Conservation (phyloP, 202 grass and related monocot species). For the Tripidium arundinaceum region DNA sequence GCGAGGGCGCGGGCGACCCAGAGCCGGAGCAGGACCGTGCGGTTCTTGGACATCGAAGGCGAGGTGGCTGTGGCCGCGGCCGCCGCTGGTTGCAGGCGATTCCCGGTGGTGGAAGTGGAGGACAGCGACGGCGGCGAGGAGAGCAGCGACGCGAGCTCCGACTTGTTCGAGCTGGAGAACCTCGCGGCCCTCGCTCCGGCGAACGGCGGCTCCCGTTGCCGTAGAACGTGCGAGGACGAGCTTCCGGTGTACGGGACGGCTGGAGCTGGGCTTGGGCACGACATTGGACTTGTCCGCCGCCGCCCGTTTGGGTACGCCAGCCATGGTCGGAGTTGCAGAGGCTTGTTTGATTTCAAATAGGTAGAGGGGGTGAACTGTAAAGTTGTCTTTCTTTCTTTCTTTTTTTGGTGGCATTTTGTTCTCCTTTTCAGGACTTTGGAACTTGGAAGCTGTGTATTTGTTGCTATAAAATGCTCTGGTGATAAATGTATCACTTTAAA, state of each 20-base stretch:
- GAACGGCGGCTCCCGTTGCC: background rate
- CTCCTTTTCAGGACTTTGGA: background rate
- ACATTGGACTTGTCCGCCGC: slow-evolving; percentile 32
- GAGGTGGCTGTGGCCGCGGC: slow-evolving; percentile 42
- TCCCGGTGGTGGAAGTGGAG: slow-evolving; percentile 40
- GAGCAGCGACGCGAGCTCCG: slow-evolving; percentile 76
- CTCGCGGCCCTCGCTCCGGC: slow-evolving; percentile 29
- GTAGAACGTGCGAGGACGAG: slow-evolving; percentile 46
- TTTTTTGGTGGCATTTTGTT: background rate
- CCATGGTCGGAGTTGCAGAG: slow-evolving; percentile 33
- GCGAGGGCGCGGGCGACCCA: background rate
- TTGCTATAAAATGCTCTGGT: background rate
- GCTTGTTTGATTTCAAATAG: background rate
- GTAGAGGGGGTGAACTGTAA: background rate
- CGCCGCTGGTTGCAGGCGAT: background rate
- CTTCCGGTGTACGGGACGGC: slow-evolving; percentile 85
- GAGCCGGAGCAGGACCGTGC: slow-evolving; percentile 43
- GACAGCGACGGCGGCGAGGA: slow-evolving; percentile 38
- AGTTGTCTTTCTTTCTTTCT: background rate
- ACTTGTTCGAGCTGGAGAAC: slow-evolving; percentile 84
- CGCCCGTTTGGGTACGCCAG: slow-evolving; percentile 26
- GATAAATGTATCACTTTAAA: background rate
- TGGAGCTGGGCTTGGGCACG: slow-evolving; percentile 30
- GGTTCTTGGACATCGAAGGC: slow-evolving; percentile 54
- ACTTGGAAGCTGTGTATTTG: background rate